Evolutionary conservation across 129 eudicot species (phyloP).

Genomic region (Tanacetum coccineum): DNA sequence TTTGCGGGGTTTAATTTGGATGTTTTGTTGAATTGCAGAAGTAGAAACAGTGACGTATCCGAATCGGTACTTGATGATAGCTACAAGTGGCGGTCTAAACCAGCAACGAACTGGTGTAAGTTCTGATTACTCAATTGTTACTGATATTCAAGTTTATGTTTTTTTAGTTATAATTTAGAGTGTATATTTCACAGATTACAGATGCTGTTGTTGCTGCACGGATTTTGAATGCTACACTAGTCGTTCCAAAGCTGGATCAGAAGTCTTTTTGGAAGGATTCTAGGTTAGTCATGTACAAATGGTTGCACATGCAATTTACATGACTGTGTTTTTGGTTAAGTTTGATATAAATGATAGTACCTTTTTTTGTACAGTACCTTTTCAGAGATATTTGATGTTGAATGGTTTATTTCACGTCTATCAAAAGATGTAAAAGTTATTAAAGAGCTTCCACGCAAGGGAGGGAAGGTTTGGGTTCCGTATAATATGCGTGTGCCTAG

Average conservation of each 20-base stretch:
- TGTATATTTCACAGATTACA: constrained; percentile 52
- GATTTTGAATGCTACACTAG: constrained; percentile 95
- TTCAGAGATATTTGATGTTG: constrained; percentile 84
- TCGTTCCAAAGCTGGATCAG: constrained; percentile 81
- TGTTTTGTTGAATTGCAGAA: constrained; percentile 41
- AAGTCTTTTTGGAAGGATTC: constrained; percentile 96
- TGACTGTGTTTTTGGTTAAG: constrained; percentile 23
- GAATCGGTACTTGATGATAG: constrained; percentile 72
- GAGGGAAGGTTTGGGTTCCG: constrained; percentile 62
- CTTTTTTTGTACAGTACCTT: constrained; percentile 62
- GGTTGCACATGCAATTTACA: constrained; percentile 27
- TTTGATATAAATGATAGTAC: constrained; percentile 23
- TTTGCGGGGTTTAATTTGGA: constrained; percentile 5
- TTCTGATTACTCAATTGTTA: not conserved
- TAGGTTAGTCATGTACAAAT: constrained; percentile 55
- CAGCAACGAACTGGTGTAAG: constrained; percentile 96
- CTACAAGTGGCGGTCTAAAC: constrained; percentile 91
- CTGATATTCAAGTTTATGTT: not conserved
- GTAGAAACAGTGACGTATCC: constrained; percentile 55
- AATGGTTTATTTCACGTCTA: constrained; percentile 81
- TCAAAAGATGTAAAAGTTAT: constrained; percentile 71
- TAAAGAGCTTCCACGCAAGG: constrained; percentile 70
- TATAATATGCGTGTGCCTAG: constrained; percentile 89
- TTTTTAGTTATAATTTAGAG: not conserved
- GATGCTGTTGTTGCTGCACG: constrained; percentile 99